Evolutionary conservation across 2,329 filamentous ascomycete genomes (phyloP).

Genomic region (Grosmannia penicillata): DNA sequence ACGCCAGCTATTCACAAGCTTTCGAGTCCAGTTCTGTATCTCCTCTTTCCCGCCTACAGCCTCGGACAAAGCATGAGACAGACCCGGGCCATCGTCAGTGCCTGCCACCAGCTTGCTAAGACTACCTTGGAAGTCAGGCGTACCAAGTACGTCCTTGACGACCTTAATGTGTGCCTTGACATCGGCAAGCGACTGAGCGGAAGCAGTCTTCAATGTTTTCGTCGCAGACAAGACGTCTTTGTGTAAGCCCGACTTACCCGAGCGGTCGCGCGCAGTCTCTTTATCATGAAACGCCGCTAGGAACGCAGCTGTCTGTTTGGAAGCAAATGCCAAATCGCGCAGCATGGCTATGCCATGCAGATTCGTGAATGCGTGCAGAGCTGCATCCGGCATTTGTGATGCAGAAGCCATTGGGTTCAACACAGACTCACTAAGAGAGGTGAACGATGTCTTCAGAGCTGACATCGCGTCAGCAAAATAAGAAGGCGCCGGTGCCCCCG

Average conservation of each 20-base stretch:
- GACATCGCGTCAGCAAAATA: background rate
- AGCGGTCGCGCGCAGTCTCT: conserved; percentile 18
- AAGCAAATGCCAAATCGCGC: conserved; percentile 20
- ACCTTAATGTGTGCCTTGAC: conserved; percentile 19
- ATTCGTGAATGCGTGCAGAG: conserved; percentile 16
- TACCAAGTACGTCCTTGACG: conserved; percentile 16
- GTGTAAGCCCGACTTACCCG: conserved; percentile 17
- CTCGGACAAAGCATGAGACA: conserved; percentile 14
- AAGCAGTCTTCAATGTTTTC: conserved; percentile 9
- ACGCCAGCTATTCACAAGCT: conserved; percentile 22
- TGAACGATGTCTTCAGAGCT: conserved; percentile 6
- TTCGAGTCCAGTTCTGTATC: conserved; percentile 20
- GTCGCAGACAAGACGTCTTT: conserved; percentile 19
- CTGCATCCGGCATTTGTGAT: conserved; percentile 1
- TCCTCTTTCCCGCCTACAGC: conserved; percentile 14
- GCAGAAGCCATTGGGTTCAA: background rate
- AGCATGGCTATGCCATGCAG: conserved; percentile 22
- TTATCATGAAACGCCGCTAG: conserved; percentile 17
- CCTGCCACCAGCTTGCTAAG: conserved; percentile 17
- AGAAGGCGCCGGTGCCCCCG: background rate
- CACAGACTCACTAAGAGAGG: conserved; percentile 4
- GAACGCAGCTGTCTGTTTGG: conserved; percentile 18
- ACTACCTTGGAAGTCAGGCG: conserved; percentile 22
- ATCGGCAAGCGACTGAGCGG: conserved; percentile 11
- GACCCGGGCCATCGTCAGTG: conserved; percentile 8